These are phyloP conservation scores for Suillus hirtellus DNA, from an alignment of 768 basidiomycete species.

Conservation along the genomic window DNA sequence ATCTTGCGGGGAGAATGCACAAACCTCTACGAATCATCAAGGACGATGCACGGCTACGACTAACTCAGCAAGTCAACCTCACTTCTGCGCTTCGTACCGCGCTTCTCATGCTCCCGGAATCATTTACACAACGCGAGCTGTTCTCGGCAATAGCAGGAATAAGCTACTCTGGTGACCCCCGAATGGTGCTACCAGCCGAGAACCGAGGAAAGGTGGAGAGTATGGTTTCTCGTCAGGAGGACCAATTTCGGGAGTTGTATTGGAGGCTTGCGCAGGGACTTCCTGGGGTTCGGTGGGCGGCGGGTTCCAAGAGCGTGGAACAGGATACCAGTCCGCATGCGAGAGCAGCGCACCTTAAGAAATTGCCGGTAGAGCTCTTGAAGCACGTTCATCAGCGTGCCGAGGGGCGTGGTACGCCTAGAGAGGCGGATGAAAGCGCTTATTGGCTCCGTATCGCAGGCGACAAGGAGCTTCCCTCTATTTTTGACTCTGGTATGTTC, in stretches of 20 bases:
- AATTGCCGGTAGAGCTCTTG: conserved; percentile 73
- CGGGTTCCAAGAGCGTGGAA: conserved; percentile 50
- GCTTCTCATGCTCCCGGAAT: conserved; percentile 79
- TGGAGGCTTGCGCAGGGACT: conserved; percentile 73
- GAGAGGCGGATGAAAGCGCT: conserved; percentile 68
- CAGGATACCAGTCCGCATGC: conserved; percentile 76
- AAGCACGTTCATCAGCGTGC: conserved; percentile 47
- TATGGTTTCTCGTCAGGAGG: conserved; percentile 80
- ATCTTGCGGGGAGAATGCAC: conserved; percentile 95
- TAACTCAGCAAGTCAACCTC: conserved; percentile 93
- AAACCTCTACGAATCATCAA: conserved; percentile 94
- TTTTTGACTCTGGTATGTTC: conserved; percentile 55
- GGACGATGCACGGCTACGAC: conserved; percentile 87
- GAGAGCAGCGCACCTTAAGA: conserved; percentile 70
- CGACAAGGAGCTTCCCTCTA: conserved; percentile 53
- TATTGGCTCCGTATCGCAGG: conserved; percentile 76
- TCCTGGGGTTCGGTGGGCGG: conserved; percentile 77
- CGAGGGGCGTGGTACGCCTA: conserved; percentile 31
- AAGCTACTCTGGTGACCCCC: conserved; percentile 85
- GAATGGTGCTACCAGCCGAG: conserved; percentile 94
- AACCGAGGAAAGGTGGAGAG: conserved; percentile 93
- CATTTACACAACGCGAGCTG: conserved; percentile 79
- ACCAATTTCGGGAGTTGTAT: conserved; percentile 88
- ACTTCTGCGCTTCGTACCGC: conserved; percentile 91
- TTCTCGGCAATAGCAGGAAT: conserved; percentile 86